Base-by-base conservation (phyloP, 345 rosid genomes). In the Eucalyptus melliodora region DNA sequence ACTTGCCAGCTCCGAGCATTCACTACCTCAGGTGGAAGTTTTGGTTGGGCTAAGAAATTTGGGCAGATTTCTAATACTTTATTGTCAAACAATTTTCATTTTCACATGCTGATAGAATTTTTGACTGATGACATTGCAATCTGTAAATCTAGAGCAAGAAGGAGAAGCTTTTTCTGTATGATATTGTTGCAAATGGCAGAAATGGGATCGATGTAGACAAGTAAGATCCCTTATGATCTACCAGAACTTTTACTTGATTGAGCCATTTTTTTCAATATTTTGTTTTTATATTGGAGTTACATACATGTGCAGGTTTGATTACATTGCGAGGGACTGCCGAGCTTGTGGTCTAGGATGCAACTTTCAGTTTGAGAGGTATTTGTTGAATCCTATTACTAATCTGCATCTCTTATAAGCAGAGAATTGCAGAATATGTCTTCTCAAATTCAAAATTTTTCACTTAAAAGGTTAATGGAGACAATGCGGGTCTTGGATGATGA, bases 151-250 rank as follows among this genome's bases (percentile, higher is more conserved):
- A 97, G 99, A 92, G 91, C 86, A 88, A 93, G 45, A 91, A 56
- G 69, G 98, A 95, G 92, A 97, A 97, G 90, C 94, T 90, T 50
- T 97, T 95, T 94, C 92, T 97, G 92, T 97, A 96, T 93, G 99
- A 97, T 90, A 96, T 97, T 92, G 99, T 97, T 89, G 99, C 99
- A 89, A 97, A 97, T 93, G 99, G 99, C 90, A 95, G 97, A 91
- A 97, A 96, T 92, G 99, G 99, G 90, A 95, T 97, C 89, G 99
- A 97, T 50, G 99, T 97, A 89, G 99, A 97, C 94, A 97, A 97
- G 97, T 94, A 94, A 88, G 95, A 23, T 72, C 50, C 19, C 30
- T 53, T 16, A 23, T 53, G 50, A 30, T 82, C 86, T 42, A 17
- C 60, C 13, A 59, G 59, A 88, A 8, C 56, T 17, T 80, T 89